A percentile compares a stretch with the other conserved stretches of the same genome.
Conservation (phyloP, 2,329 filamentous ascomycete species). For the Phoma herbarum region DNA sequence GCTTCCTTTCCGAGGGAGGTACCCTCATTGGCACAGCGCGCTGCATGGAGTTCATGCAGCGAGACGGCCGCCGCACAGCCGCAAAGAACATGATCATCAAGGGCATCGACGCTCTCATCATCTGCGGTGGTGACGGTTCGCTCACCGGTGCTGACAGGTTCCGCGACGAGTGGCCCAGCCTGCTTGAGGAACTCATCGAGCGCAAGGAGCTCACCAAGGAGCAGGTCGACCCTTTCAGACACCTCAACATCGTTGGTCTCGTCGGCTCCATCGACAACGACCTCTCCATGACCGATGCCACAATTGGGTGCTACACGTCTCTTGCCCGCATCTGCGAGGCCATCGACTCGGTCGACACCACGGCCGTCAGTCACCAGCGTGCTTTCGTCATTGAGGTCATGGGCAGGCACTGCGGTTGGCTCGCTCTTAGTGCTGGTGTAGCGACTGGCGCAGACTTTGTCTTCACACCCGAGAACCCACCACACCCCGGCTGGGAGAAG, state of each 20-base stretch:
- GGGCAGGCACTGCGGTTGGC: slow-evolving; percentile 97
- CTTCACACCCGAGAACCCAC: slow-evolving; percentile 95
- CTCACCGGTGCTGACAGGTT: slow-evolving; percentile 96
- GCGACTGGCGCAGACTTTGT: slow-evolving; percentile 95
- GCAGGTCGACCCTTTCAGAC: slow-evolving; percentile 78
- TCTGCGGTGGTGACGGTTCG: slow-evolving; percentile 91
- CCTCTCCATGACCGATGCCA: slow-evolving; percentile 94
- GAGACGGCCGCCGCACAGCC: slow-evolving; percentile 80
- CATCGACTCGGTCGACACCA: slow-evolving; percentile 96
- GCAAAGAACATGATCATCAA: slow-evolving; percentile 94
- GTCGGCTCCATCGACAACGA: slow-evolving; percentile 99
- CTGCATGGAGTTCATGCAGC: slow-evolving; percentile 91
- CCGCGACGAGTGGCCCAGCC: slow-evolving; percentile 86
- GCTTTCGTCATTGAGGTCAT: slow-evolving; percentile 97
- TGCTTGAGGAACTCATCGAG: slow-evolving; percentile 84
- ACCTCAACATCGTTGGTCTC: slow-evolving; percentile 94
- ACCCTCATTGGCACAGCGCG: slow-evolving; percentile 95
- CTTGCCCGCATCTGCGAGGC: slow-evolving; percentile 92
- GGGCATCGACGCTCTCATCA: slow-evolving; percentile 94
- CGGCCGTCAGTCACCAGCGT: slow-evolving; percentile 90
- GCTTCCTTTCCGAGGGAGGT: slow-evolving; percentile 91
- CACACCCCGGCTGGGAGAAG: slow-evolving; percentile 81
- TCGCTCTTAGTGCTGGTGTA: slow-evolving; percentile 94
- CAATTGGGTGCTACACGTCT: slow-evolving; percentile 95
- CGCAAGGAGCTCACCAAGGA: slow-evolving; percentile 74